Evolutionary conservation across 2,329 filamentous ascomycete species (phyloP).

Genomic region (Diaporthe destruens): DNA sequence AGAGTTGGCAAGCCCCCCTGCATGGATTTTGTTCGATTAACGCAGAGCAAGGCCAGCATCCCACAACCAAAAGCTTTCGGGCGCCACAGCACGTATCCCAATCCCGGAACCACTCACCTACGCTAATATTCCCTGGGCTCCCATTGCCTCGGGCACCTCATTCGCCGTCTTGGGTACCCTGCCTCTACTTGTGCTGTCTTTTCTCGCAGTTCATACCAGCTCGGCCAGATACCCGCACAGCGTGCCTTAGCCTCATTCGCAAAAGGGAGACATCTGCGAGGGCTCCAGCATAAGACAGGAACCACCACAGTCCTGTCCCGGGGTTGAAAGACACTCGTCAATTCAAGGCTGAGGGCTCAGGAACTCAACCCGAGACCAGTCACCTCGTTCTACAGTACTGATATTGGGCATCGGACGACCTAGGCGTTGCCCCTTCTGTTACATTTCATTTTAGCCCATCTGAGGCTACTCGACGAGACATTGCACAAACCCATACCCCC

Average conservation of each 20-base stretch:
- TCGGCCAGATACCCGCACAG: slow-evolving; percentile 36
- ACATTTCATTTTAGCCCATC: slow-evolving; percentile 39
- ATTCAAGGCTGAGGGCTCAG: slow-evolving; percentile 20
- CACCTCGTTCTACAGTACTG: slow-evolving; percentile 14
- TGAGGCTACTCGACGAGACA: slow-evolving; percentile 34
- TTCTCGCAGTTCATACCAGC: slow-evolving; percentile 40
- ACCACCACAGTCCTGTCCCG: slow-evolving; percentile 19
- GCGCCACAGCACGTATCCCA: slow-evolving; percentile 41
- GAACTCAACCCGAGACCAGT: slow-evolving; percentile 31
- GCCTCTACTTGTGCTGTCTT: slow-evolving; percentile 36
- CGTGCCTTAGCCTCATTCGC: slow-evolving; percentile 24
- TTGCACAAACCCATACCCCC: slow-evolving; percentile 31
- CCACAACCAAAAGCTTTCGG: slow-evolving; percentile 37
- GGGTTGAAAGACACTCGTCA: slow-evolving; percentile 29
- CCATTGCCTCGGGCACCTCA: slow-evolving; percentile 32
- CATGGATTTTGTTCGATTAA: slow-evolving; percentile 36
- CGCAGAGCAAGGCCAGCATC: slow-evolving; percentile 35
- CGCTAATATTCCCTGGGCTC: slow-evolving; percentile 40
- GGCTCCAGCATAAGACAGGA: slow-evolving; percentile 24
- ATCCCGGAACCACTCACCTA: slow-evolving; percentile 36
- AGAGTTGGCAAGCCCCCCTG: slow-evolving; percentile 33
- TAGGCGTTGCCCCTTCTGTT: slow-evolving; percentile 33
- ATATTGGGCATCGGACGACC: slow-evolving; percentile 28
- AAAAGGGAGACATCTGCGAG: slow-evolving; percentile 33
- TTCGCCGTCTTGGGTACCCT: slow-evolving; percentile 38